Conservation (phyloP, 1,139 yeast species). For the Debaryomyces singareniensis region DNA sequence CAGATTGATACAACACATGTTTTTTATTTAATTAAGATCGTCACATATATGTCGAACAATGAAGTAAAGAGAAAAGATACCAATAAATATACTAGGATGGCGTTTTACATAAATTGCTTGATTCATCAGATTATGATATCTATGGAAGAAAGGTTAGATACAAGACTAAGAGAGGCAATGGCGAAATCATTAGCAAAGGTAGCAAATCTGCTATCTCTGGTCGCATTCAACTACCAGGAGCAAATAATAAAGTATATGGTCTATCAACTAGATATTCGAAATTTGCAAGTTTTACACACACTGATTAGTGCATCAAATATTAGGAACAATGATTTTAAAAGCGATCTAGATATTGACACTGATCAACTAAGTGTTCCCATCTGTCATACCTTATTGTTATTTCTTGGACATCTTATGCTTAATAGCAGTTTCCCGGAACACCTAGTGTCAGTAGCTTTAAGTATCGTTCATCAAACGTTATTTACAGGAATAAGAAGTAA, state of each 20-base stretch:
- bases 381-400: constrained; percentile 30
- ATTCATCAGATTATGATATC: constrained; percentile 22
- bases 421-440: constrained; percentile 21
- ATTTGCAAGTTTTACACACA: constrained; percentile 1
- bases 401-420: constrained; percentile 28
- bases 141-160: constrained; percentile 21
- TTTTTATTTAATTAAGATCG: constrained; percentile 27
- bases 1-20: constrained; percentile 17
- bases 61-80: constrained; percentile 9
- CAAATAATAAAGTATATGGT: constrained; percentile 25
- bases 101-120: constrained; percentile 22
- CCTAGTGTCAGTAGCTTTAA: constrained; percentile 19
- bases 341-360: constrained; percentile 12
- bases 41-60: constrained; percentile 22
- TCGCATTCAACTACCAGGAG: constrained; percentile 29
- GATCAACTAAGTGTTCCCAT: constrained; percentile 21
- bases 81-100: constrained; percentile 12
- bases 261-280: constrained; percentile 15
- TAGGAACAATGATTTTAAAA: constrained; percentile 1
- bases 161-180: constrained; percentile 27
- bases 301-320: background rate
- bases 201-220: constrained; percentile 12
- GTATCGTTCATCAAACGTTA: constrained; percentile 38
- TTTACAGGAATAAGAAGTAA: constrained; percentile 48
- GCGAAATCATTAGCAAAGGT: constrained; percentile 30